Conservation (phyloP, 805 yeast genomes). For the Ogataea populi-albae region DNA sequence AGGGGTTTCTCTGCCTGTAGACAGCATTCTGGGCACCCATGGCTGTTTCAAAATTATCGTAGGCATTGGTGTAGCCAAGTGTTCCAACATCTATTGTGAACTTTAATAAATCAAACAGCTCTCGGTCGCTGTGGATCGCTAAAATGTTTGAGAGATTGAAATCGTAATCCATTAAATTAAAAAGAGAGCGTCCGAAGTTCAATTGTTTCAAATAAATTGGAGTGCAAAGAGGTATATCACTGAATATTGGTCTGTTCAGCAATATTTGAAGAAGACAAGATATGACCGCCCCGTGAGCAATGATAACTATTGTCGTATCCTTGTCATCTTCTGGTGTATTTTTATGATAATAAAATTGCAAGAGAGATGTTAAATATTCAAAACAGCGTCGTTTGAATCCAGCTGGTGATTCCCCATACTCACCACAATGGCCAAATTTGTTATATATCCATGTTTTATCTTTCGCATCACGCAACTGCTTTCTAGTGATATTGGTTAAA, state of each 20-base stretch:
- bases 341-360: slow-evolving; percentile 30
- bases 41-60: slow-evolving; percentile 20
- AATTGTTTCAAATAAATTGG: slow-evolving; percentile 34
- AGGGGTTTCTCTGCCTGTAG: slow-evolving; percentile 2
- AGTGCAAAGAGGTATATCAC: slow-evolving; percentile 39
- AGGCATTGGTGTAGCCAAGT: slow-evolving; percentile 26
- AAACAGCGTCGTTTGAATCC: slow-evolving; percentile 37
- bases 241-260: slow-evolving; percentile 36
- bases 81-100: slow-evolving; percentile 26
- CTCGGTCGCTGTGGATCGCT: slow-evolving; percentile 23
- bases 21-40: neutral
- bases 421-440: slow-evolving; percentile 41
- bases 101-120: slow-evolving; percentile 24
- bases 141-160: slow-evolving; percentile 30
- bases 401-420: slow-evolving; percentile 39
- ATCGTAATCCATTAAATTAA: slow-evolving; percentile 34
- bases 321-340: slow-evolving; percentile 28
- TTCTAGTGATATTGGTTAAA: slow-evolving; percentile 20
- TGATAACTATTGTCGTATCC: slow-evolving; percentile 32
- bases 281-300: slow-evolving; percentile 45
- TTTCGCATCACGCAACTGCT: slow-evolving; percentile 18
- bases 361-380: slow-evolving; percentile 32
- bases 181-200: slow-evolving; percentile 20
- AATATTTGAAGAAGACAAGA: slow-evolving; percentile 38
- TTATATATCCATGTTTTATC: slow-evolving; percentile 35